These are phyloP conservation scores for Eucalyptus albens DNA, from an alignment of 345 rosid species.

Conservation along the genomic window DNA sequence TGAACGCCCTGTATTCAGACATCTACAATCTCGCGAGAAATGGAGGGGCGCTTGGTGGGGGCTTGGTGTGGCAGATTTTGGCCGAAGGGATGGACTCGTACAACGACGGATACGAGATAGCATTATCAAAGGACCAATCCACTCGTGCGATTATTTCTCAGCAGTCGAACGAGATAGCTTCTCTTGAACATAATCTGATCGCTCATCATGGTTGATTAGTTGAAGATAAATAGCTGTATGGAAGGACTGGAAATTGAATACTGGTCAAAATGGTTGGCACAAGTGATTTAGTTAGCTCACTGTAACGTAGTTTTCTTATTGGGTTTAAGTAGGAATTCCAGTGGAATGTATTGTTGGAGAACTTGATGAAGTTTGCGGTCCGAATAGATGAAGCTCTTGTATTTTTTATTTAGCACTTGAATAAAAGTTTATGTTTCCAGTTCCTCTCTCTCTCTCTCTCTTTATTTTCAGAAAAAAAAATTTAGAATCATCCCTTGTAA, in stretches of 20 bases:
- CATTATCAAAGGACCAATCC: slow-evolving; percentile 2
- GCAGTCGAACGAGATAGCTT: slow-evolving; percentile 16
- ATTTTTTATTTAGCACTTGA: not conserved
- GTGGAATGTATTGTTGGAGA: not conserved
- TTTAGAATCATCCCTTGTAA: not conserved
- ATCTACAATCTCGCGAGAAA: slow-evolving; percentile 7
- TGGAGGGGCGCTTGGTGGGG: slow-evolving; percentile 18
- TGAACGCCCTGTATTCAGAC: slow-evolving; percentile 1
- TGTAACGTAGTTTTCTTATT: not conserved
- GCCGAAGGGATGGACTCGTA: slow-evolving; percentile 16
- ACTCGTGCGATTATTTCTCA: slow-evolving; percentile 1
- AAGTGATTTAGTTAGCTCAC: not conserved
- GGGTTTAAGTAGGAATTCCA: not conserved
- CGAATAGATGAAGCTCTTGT: not conserved
- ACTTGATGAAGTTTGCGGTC: not conserved
- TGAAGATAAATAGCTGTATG: not conserved
- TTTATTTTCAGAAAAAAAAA: not conserved
- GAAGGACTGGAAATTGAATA: not conserved
- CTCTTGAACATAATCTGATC: not conserved
- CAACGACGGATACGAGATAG: slow-evolving; percentile 20
- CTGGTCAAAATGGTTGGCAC: not conserved
- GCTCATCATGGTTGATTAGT: not conserved
- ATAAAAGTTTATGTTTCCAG: not conserved
- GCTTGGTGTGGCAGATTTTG: slow-evolving; percentile 33
- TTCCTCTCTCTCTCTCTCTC: not conserved